Percentiles rank a stretch among this genome's conserved stretches.
These are phyloP conservation scores for Silene coronaria DNA, from an alignment of 179 eudicot species.

Conservation along the genomic window DNA sequence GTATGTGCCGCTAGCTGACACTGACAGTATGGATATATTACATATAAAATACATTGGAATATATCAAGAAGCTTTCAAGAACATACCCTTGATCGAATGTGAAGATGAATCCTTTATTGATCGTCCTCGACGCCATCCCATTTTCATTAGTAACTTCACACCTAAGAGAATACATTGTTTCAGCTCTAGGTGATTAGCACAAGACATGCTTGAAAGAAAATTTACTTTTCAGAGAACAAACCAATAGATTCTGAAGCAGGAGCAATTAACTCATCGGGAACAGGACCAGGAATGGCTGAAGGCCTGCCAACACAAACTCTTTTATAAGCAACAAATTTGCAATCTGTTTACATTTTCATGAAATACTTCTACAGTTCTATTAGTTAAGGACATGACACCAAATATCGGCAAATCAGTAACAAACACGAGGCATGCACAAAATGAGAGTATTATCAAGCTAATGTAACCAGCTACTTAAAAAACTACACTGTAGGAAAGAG, in stretches of 20 bases:
- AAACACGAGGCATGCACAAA: background rate
- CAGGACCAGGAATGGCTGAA: constrained; percentile 81
- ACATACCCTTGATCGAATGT: constrained; percentile 60
- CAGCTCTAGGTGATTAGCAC: constrained; percentile 19
- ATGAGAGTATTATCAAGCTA: background rate
- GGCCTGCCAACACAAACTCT: constrained; percentile 47
- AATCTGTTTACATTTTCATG: background rate
- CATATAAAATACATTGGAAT: background rate
- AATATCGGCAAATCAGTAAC: background rate
- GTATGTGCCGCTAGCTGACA: background rate
- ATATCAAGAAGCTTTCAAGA: constrained; percentile 14
- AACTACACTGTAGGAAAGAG: background rate
- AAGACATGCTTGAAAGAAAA: constrained; percentile 6
- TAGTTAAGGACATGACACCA: background rate
- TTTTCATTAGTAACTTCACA: constrained; percentile 71
- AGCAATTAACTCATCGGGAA: constrained; percentile 76
- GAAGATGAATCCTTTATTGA: constrained; percentile 59
- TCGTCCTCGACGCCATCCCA: constrained; percentile 98
- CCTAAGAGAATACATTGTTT: constrained; percentile 39
- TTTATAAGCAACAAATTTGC: constrained; percentile 1
- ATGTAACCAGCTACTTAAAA: background rate
- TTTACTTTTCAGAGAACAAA: constrained; percentile 26
- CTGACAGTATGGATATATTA: background rate
- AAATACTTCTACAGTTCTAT: background rate
- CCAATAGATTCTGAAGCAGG: constrained; percentile 79